A percentile compares a stretch with the other conserved stretches of the same genome.
phyloP scores from a whole-genome alignment of 2,329 filamentous ascomycete genomes.

The Myriangium duriaei region DNA sequence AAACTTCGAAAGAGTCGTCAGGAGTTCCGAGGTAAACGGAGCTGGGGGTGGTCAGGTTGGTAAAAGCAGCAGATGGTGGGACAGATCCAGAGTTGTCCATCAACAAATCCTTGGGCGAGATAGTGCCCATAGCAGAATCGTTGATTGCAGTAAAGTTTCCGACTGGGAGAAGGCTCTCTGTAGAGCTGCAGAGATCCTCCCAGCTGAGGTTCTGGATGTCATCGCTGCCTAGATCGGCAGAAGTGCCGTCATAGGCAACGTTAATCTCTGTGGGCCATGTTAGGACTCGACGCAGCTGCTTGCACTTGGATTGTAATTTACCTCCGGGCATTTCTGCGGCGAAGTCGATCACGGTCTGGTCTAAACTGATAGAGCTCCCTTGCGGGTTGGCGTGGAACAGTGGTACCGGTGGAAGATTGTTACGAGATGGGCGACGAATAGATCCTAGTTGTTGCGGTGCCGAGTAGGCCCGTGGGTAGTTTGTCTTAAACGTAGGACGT shows the following conservation, averaged over 20 bases:
- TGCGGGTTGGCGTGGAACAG: slow-evolving; percentile 45
- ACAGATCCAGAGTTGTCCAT: slow-evolving; percentile 59
- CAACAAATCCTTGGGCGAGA: slow-evolving; percentile 75
- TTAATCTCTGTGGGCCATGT: slow-evolving; percentile 29
- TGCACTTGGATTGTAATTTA: slow-evolving; percentile 25
- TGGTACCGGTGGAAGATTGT: slow-evolving; percentile 53
- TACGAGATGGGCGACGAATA: slow-evolving; percentile 9
- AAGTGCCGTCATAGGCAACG: slow-evolving; percentile 34
- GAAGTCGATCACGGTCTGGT: slow-evolving; percentile 34
- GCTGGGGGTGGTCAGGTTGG: slow-evolving; percentile 68
- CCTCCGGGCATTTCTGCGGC: slow-evolving; percentile 45
- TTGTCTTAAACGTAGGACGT: slow-evolving; percentile 44
- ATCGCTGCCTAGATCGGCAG: slow-evolving; percentile 28
- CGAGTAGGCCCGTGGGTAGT: slow-evolving; percentile 1
- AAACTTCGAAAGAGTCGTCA: slow-evolving; percentile 58
- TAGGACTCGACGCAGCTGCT: slow-evolving; percentile 16
- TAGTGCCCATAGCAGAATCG: slow-evolving; percentile 40
- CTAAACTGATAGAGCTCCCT: slow-evolving; percentile 15
- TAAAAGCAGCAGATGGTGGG: slow-evolving; percentile 70
- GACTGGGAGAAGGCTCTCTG: slow-evolving; percentile 16
- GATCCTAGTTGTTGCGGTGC: slow-evolving; percentile 3
- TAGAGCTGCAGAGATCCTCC: slow-evolving; percentile 10
- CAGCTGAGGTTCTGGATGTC: slow-evolving; percentile 9
- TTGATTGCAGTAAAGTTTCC: slow-evolving; percentile 35
- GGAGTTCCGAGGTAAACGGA: slow-evolving; percentile 69